Evolutionary conservation across 129 eudicot species (phyloP).

Genomic region (Ambrosia artemisiifolia): DNA sequence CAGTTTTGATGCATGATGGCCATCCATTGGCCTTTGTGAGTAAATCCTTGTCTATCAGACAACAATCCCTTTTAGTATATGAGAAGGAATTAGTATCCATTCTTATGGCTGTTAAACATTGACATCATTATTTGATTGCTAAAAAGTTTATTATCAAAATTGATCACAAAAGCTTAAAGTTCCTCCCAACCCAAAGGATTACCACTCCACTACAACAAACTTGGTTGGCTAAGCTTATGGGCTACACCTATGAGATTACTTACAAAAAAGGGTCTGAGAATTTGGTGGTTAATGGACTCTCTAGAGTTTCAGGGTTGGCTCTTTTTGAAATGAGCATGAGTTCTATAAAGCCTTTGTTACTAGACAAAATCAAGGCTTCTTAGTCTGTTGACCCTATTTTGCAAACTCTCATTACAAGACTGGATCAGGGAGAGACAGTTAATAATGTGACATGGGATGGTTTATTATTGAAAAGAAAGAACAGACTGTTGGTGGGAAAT

Average conservation of each 20-base stretch:
- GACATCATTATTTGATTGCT: neutral
- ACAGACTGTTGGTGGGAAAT: too few relatives aligned
- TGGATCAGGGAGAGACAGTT: too few relatives aligned
- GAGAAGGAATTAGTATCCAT: neutral
- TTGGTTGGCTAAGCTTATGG: neutral
- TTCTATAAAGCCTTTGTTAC: neutral
- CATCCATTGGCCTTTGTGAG: neutral
- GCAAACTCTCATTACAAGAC: neutral
- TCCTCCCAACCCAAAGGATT: neutral
- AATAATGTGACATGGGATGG: too few relatives aligned
- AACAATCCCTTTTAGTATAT: neutral
- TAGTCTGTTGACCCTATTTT: neutral
- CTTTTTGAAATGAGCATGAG: neutral
- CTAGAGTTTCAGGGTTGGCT: neutral
- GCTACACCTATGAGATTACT: neutral
- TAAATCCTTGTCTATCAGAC: neutral
- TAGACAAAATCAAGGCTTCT: neutral
- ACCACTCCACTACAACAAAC: neutral
- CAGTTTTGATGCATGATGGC: neutral
- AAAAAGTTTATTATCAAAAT: neutral
- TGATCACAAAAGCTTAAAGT: neutral
- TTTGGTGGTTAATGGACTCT: neutral
- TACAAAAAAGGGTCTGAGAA: neutral
- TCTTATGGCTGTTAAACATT: neutral
- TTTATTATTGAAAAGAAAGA: too few relatives aligned